phyloP scores from a whole-genome alignment of 2,329 filamentous ascomycete species.

The Fusarium neocosmosporiellum region DNA sequence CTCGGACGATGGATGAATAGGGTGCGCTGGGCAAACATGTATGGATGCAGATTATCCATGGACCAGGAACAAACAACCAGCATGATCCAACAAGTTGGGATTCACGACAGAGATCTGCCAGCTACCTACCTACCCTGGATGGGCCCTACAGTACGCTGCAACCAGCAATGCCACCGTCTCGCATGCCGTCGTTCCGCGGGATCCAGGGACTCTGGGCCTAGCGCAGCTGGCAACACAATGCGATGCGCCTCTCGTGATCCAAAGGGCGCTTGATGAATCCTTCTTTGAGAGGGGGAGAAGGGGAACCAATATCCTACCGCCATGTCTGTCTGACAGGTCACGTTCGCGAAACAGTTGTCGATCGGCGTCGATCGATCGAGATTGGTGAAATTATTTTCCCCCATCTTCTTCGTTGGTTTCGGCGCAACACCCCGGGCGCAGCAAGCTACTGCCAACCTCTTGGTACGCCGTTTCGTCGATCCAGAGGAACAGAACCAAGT shows the following conservation, averaged over 20 bases:
- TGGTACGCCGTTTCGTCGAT: neutral
- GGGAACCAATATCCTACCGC: conserved; percentile 17
- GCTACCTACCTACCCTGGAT: conserved; percentile 17
- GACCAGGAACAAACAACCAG: neutral
- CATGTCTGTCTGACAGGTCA: conserved; percentile 33
- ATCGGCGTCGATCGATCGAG: conserved; percentile 40
- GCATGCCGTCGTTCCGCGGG: conserved; percentile 9
- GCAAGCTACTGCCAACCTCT: neutral
- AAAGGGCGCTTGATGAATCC: conserved; percentile 3
- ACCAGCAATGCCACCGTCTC: neutral
- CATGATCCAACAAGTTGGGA: neutral
- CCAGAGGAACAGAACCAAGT: conserved; percentile 13
- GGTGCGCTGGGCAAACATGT: neutral
- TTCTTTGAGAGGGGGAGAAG: neutral
- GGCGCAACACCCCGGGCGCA: conserved; percentile 12
- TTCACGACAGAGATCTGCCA: neutral
- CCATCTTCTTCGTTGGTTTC: neutral
- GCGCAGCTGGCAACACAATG: conserved; percentile 4
- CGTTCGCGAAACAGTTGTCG: conserved; percentile 19
- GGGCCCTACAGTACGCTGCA: neutral
- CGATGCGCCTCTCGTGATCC: conserved; percentile 28
- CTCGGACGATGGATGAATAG: neutral
- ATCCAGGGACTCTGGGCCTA: conserved; percentile 22
- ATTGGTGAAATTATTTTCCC: conserved; percentile 24
- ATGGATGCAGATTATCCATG: neutral